Percentiles rank a stretch among this genome's conserved stretches.
Evolutionary conservation across 192 early-diverging fungal genomes (phyloP).

Genomic region (Umbelopsis isabellina): DNA sequence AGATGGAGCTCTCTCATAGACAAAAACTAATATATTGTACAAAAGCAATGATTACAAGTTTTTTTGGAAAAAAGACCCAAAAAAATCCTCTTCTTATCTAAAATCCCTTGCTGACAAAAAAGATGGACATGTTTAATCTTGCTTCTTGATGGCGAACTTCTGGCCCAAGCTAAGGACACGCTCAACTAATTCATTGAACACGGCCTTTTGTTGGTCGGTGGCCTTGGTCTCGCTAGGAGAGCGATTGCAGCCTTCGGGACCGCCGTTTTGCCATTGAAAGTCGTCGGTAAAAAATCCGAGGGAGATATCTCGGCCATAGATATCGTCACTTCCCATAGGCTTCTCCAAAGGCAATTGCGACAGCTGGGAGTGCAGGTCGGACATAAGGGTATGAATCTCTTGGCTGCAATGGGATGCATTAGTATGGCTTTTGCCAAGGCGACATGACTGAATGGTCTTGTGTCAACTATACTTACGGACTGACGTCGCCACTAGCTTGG

Average conservation of each 20-base stretch:
- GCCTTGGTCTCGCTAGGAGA: slow-evolving; percentile 29
- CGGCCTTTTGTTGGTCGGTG: slow-evolving; percentile 35
- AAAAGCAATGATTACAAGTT: neutral
- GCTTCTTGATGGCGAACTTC: slow-evolving; percentile 27
- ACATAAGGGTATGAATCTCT: slow-evolving; percentile 21
- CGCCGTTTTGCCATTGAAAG: slow-evolving; percentile 46
- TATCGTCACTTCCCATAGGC: slow-evolving; percentile 40
- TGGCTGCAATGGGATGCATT: slow-evolving; percentile 20
- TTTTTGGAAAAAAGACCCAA: no score
- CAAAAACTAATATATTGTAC: neutral
- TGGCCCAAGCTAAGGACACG: slow-evolving; percentile 22
- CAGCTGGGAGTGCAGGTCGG: slow-evolving; percentile 17
- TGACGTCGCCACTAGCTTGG: slow-evolving; percentile 17
- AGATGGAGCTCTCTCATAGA: no score
- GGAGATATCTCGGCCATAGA: slow-evolving; percentile 40
- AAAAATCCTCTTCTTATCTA: no score
- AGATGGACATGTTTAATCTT: neutral
- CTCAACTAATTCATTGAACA: slow-evolving; percentile 32
- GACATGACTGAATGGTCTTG: neutral
- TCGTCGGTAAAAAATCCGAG: slow-evolving; percentile 34
- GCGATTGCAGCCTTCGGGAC: slow-evolving; percentile 37
- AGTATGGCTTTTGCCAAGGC: neutral
- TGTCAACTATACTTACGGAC: slow-evolving; percentile 23
- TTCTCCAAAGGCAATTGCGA: slow-evolving; percentile 29
- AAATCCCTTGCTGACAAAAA: no score